A percentile compares a stretch with the other conserved stretches of the same genome.
These are phyloP conservation scores for Hydnomerulius pinastri DNA, from an alignment of 768 basidiomycete species.

Conservation along the genomic window DNA sequence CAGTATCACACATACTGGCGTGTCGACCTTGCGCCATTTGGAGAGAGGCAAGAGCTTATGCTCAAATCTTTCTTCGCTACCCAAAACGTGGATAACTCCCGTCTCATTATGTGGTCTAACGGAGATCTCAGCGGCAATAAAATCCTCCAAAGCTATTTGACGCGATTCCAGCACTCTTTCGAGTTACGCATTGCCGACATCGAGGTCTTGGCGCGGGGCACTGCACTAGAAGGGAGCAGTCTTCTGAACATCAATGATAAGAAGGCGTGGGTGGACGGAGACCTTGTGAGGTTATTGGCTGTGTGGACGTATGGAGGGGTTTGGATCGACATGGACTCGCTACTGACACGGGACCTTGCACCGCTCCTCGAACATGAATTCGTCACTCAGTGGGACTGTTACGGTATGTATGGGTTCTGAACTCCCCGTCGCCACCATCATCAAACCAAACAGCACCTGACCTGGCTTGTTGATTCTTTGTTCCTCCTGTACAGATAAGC, in stretches of 20 bases:
- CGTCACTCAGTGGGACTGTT: slow-evolving; percentile 99
- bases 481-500: slow-evolving; percentile 54
- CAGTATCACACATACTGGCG: slow-evolving; percentile 96
- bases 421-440: background rate
- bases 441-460: background rate
- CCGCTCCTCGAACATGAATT: slow-evolving; percentile 94
- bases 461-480: background rate
- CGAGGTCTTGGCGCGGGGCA: slow-evolving; percentile 65
- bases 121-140: slow-evolving; percentile 62
- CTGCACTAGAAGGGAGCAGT: slow-evolving; percentile 67
- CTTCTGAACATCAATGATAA: slow-evolving; percentile 64
- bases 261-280: slow-evolving; percentile 94
- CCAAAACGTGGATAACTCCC: slow-evolving; percentile 64
- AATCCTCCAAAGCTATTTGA: slow-evolving; percentile 61
- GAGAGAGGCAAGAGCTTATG: slow-evolving; percentile 83
- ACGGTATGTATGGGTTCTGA: slow-evolving; percentile 54
- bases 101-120: slow-evolving; percentile 90
- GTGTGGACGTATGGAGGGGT: slow-evolving; percentile 91
- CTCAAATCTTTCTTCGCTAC: slow-evolving; percentile 94
- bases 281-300: slow-evolving; percentile 84
- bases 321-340: slow-evolving; percentile 98
- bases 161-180: slow-evolving; percentile 69
- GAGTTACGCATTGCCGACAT: slow-evolving; percentile 72
- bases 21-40: slow-evolving; percentile 81
- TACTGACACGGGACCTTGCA: slow-evolving; percentile 83